Evolutionary conservation across 1,284 basidiomycete species (phyloP), one percentile per base, ranked within the genome.

Genomic region (Lignosus rhinocerotis): DNA sequence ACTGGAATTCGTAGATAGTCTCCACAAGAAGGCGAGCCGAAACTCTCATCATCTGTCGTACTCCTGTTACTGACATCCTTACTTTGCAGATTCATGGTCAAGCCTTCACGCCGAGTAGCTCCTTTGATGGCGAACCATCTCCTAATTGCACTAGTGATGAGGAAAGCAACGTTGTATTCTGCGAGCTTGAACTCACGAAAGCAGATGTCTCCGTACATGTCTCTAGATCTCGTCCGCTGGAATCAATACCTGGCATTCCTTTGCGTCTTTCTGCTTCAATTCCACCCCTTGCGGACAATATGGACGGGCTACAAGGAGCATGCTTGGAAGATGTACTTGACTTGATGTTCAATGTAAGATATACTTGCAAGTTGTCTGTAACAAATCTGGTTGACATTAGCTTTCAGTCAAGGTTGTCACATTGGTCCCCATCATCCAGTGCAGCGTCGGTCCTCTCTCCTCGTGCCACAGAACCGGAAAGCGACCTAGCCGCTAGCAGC

Each of bases 71-170:
- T 25, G 25, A 25, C 25, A 25, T 25, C 25, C 25, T 25, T 25
- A 4, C 25, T 36, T 44, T 38, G 30, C n/a, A 48, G 52, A 11
- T 51, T 31, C 39, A 36, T 16, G 56, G 51, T 12, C 46, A 48
- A 34, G 59, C 55, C 2, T 54, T 59, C 51, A 61, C 56, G 6
- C 42, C 55, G 14, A 48, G 51, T 45, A 44, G 16, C 36, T 55
- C 61, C 5, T 33, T 21, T 11, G 44, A 44, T 31, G 17, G 42
- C 36, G 33, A 21, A 6, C 21, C 39, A 3, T 31, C 39, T 6
- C 21, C 49, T 19, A 34, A 11, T 14, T 7, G 16, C n/a, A 8
- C n/a, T 17, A 16, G 19, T 33, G 38, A 33, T 11, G 38, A 45
- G 25, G 36, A 8, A 6, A 36, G n/a, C 21, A 9, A 12, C 21